phyloP scores from a whole-genome alignment of 768 basidiomycete genomes.

The Termitomyces eurrhizus region DNA sequence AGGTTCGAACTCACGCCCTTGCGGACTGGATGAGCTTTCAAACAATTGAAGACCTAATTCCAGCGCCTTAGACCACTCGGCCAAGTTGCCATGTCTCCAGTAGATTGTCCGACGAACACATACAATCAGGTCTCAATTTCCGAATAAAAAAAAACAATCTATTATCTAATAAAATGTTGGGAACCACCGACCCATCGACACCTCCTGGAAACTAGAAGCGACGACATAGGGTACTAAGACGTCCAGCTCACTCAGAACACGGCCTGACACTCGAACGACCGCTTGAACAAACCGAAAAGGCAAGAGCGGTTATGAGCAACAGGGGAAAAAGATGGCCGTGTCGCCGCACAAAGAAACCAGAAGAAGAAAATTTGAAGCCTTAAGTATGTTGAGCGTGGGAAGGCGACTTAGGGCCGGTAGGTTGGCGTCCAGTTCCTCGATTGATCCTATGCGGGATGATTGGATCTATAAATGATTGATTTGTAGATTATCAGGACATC shows the following conservation, averaged over 20 bases:
- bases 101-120: accelerated
- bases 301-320: conserved; percentile 79
- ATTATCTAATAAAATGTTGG: conserved; percentile 28
- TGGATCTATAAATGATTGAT: not conserved
- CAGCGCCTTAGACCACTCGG: conserved; percentile 62
- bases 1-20: conserved; percentile 9
- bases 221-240: conserved; percentile 78
- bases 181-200: conserved; percentile 80
- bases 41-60: conserved; percentile 47
- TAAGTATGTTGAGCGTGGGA: conserved; percentile 28
- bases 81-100: conserved; percentile 38
- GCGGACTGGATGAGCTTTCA: conserved; percentile 5
- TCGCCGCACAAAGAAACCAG: conserved; percentile 68
- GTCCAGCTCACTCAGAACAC: conserved; percentile 72
- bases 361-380: conserved; percentile 11
- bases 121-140: not conserved
- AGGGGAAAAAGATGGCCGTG: conserved; percentile 80
- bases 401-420: conserved; percentile 32
- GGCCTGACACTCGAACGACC: conserved; percentile 88
- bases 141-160: not conserved
- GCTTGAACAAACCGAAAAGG: conserved; percentile 36
- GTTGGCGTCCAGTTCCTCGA: not conserved
- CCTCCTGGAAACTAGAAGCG: conserved; percentile 36
- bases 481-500: too few relatives aligned
- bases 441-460: not conserved